phyloP scores from a whole-genome alignment of 1,284 basidiomycete genomes.

The Ceratobasidium sp. region DNA sequence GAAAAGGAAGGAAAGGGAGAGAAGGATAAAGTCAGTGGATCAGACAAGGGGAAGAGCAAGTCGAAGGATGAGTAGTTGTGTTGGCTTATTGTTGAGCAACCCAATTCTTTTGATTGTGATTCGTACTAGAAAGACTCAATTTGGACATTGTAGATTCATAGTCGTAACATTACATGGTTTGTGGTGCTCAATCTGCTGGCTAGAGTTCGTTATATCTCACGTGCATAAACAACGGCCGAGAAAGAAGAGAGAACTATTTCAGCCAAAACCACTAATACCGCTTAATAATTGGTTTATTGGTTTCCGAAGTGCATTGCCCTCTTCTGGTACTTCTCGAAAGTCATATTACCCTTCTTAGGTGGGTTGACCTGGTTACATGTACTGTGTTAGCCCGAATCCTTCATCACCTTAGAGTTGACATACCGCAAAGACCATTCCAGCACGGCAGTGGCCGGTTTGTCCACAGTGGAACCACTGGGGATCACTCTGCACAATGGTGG shows the following conservation, averaged over 20 bases:
- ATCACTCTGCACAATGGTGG: neutral
- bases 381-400: too few species aligned
- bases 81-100: neutral
- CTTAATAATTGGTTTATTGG: too few species aligned
- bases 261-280: too few species aligned
- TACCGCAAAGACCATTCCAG: slow-evolving; percentile 45
- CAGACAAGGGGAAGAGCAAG: slow-evolving; percentile 59
- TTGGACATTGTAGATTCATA: too few species aligned
- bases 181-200: too few species aligned
- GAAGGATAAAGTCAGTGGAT: slow-evolving; percentile 71
- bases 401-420: neutral
- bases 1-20: slow-evolving; percentile 60
- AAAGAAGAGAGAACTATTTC: too few species aligned
- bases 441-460: neutral
- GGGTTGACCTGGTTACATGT: slow-evolving; percentile 8
- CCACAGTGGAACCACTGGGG: slow-evolving; percentile 45
- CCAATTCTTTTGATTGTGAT: neutral
- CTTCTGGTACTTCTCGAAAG: slow-evolving; percentile 7
- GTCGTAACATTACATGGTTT: too few species aligned
- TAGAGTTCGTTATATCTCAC: too few species aligned
- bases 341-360: neutral
- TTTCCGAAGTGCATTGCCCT: neutral
- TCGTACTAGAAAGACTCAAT: neutral
- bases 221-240: too few species aligned
- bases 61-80: neutral